Evolutionary conservation across 2,329 filamentous ascomycete species (phyloP), one percentile per base, ranked within the genome.

Genomic region (Calonectria pseudoreteaudii): DNA sequence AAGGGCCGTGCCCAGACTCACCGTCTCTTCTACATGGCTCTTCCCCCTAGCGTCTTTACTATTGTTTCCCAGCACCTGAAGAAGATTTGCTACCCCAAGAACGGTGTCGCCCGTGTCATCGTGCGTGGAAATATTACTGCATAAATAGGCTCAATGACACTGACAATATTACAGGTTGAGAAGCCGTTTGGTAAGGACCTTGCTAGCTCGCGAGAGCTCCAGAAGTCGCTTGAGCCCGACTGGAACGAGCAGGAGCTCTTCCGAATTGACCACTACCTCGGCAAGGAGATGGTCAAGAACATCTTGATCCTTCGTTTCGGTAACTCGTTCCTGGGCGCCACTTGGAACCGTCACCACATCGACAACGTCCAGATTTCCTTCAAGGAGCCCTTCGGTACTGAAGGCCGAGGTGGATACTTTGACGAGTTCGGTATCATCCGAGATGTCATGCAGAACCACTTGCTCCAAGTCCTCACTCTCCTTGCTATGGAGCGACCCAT

Each of bases 201-300:
- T 75, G 92, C 91, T 71, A 98, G 96, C 88, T 98, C 97, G 68
- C 93, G 97, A 74, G 95, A 98, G 86, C 91, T 99, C 75, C 96
- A 98, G 84, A 95, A 94, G 86, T 97, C 97, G 10, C 92, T 99
- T 76, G 95, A 96, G 84, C 97, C 97, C 53, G 95, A 99, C 88
- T 99, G 97, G 97, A 97, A 94, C 83, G 97, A 99, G 87, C 96
- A 98, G 68, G 97, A 99, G 88, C 93, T 99, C 79, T 99, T 97
- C 93, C 95, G 97, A 83, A 99, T 99, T 82, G 97, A 99, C 86
- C 97, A 99, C 88, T 99, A 99, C 86, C 92, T 99, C 62, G 97
- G 97, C 82, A 99, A 99, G 91, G 97, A 99, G 88, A 99, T 99
- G 97, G 97, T 99, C 82, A 99, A 99, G 93, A 99, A 99, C 88